Conservation (phyloP, 495 filamentous ascomycete genomes). For the Neurospora sp. region DNA sequence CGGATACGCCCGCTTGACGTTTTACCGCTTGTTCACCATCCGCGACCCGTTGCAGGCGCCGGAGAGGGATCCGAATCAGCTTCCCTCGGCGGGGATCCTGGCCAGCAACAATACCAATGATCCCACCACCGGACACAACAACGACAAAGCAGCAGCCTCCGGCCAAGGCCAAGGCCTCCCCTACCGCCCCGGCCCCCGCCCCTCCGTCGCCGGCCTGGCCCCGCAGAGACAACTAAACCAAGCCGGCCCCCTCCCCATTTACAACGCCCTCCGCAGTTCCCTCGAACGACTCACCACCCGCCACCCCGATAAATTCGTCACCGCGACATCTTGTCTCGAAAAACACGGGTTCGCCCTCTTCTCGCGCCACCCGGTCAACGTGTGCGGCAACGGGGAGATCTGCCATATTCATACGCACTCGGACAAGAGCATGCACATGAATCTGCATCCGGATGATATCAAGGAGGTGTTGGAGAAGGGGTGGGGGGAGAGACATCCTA, state of each 20-base stretch:
- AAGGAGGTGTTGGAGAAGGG: conserved; percentile 64
- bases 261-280: conserved; percentile 36
- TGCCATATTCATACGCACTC: conserved; percentile 61
- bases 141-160: too few species aligned
- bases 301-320: conserved; percentile 39
- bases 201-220: conserved; percentile 60
- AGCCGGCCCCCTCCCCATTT: conserved; percentile 40
- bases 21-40: conserved; percentile 46
- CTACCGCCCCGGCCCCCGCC: conserved; percentile 50
- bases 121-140: too few species aligned
- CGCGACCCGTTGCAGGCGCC: conserved; percentile 45
- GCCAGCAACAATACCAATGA: neutral
- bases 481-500: conserved; percentile 84
- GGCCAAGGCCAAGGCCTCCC: conserved; percentile 15
- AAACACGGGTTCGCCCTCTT: conserved; percentile 72
- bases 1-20: conserved; percentile 64
- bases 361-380: conserved; percentile 46
- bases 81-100: conserved; percentile 31
- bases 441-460: conserved; percentile 69
- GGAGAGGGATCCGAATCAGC: conserved; percentile 20
- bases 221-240: conserved; percentile 72
- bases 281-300: conserved; percentile 38
- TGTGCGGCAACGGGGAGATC: conserved; percentile 63
- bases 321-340: conserved; percentile 65
- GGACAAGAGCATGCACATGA: conserved; percentile 68